Conservation (phyloP, 1,139 yeast genomes). For the Arxiozyma bovina region DNA sequence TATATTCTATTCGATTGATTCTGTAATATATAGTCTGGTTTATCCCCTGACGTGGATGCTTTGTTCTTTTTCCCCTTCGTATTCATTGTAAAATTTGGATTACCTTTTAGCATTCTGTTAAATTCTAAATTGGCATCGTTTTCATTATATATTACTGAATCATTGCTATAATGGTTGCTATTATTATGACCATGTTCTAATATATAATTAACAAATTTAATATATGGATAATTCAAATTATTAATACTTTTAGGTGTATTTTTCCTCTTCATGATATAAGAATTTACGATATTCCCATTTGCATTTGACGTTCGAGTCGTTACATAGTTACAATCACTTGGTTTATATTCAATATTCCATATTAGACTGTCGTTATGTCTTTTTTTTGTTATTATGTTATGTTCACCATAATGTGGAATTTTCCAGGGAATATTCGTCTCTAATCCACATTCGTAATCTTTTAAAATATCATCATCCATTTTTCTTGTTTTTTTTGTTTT, state of each 20-base stretch:
- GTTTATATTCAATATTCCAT: not conserved
- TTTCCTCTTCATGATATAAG: not conserved
- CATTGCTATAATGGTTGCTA: not conserved
- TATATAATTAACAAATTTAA: constrained; percentile 1
- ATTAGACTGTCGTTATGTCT: too few species aligned
- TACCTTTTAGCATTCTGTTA: not conserved
- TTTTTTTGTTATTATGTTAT: not conserved
- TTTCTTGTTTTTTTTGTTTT: not conserved
- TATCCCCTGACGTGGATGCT: not conserved
- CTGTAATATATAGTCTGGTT: too few species aligned
- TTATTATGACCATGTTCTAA: not conserved
- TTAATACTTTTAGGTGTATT: too few species aligned
- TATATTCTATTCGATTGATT: not conserved
- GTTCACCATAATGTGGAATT: constrained; percentile 1
- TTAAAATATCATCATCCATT: not conserved
- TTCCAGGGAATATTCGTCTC: constrained; percentile 1
- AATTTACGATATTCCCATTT: not conserved
- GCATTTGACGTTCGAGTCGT: not conserved
- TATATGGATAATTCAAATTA: not conserved
- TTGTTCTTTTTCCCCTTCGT: not conserved
- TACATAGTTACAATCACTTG: not conserved
- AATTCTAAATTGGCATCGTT: constrained; percentile 33
- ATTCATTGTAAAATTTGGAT: not conserved
- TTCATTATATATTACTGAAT: constrained; percentile 38
- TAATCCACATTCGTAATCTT: not conserved